Conservation (phyloP, 345 rosid species). For the Dipteronia dyeriana region DNA sequence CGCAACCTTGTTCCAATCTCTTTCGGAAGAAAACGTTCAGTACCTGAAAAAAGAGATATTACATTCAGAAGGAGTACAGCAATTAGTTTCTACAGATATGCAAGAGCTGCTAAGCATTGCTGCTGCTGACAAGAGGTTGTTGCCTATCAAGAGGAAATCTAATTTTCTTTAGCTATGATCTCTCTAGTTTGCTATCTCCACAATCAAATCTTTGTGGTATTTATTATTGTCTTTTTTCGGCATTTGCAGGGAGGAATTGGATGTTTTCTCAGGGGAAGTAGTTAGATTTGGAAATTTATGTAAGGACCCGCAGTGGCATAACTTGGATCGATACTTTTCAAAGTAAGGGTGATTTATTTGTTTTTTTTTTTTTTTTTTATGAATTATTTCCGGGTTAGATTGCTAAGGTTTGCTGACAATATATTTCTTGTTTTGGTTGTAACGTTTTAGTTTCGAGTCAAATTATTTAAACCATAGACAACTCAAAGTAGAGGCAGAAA, state of each 20-base stretch:
- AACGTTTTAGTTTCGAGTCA: constrained; percentile 61
- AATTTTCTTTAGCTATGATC: constrained; percentile 3
- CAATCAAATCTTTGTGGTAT: background rate
- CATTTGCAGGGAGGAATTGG: constrained; percentile 73
- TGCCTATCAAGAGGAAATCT: constrained; percentile 19
- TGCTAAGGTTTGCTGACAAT: constrained; percentile 18
- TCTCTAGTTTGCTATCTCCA: background rate
- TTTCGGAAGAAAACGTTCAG: constrained; percentile 61
- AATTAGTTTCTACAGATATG: constrained; percentile 66
- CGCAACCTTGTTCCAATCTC: constrained; percentile 64
- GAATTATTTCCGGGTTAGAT: background rate
- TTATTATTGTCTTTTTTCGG: constrained; percentile 8
- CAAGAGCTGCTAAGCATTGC: constrained; percentile 67
- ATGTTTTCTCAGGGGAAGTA: constrained; percentile 72
- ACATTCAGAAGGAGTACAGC: constrained; percentile 64
- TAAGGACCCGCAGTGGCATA: constrained; percentile 90
- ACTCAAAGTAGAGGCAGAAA: constrained; percentile 61
- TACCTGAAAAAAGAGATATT: constrained; percentile 64
- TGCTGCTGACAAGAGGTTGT: constrained; percentile 89
- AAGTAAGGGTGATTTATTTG: constrained; percentile 44
- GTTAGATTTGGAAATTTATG: constrained; percentile 85
- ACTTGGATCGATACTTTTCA: constrained; percentile 67
- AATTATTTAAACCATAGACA: constrained; percentile 41
- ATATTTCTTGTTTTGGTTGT: constrained; percentile 26
- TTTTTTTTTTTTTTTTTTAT: constrained; percentile 4